Evolutionary conservation across 2,329 filamentous ascomycete species (phyloP).

Genomic region (Penicillium brasilianum): DNA sequence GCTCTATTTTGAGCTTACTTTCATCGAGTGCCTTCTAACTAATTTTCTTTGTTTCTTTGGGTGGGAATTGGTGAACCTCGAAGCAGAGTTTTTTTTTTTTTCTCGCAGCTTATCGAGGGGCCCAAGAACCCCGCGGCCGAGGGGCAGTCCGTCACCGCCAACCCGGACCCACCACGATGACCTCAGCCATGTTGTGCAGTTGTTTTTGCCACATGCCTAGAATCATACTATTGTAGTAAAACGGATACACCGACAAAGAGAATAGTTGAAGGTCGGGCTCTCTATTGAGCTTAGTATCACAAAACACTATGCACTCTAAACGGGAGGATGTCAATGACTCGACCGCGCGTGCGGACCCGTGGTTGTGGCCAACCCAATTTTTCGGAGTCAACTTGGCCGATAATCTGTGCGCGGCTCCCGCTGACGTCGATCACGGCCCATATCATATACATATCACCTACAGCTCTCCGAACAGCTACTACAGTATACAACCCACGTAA

Average conservation of each 20-base stretch:
- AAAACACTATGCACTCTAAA: too few species aligned
- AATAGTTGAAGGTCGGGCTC: not conserved
- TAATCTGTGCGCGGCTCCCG: constrained; percentile 14
- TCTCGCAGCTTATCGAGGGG: not conserved
- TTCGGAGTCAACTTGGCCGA: not conserved
- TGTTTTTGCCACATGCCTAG: constrained; percentile 17
- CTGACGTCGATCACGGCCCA: constrained; percentile 24
- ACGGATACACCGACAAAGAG: not conserved
- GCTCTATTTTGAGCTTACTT: not conserved
- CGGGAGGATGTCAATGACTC: constrained; percentile 9
- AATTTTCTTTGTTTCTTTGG: constrained; percentile 6
- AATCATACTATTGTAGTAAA: not conserved
- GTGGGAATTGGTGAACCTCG: constrained; percentile 20
- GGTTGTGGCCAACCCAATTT: constrained; percentile 21
- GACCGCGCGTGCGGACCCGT: constrained; percentile 12
- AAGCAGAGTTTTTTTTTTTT: constrained; percentile 17
- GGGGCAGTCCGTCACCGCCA: constrained; percentile 31
- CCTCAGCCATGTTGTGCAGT: constrained; percentile 21
- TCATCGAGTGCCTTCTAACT: not conserved
- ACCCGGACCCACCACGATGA: constrained; percentile 24
- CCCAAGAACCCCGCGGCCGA: constrained; percentile 23
- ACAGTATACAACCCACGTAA: not conserved
- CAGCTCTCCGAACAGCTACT: too few species aligned
- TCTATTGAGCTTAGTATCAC: not conserved
- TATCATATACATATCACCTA: not conserved